These are phyloP conservation scores for Pyronema omphalodes DNA, from an alignment of 495 filamentous ascomycete genomes.

Conservation along the genomic window DNA sequence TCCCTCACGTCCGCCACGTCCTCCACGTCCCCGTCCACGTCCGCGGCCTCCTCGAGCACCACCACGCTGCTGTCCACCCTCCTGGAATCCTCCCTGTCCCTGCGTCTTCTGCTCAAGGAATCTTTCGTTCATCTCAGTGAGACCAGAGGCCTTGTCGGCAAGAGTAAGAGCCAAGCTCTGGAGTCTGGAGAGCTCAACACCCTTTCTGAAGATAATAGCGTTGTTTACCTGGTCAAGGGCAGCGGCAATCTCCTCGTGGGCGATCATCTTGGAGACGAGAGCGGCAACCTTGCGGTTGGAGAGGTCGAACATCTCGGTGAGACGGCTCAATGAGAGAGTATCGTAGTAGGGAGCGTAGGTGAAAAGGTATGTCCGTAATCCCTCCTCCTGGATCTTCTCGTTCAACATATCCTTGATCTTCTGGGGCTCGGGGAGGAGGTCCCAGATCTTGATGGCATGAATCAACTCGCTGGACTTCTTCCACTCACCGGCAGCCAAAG, in stretches of 20 bases:
- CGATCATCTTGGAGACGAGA: slow-evolving; percentile 98
- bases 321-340: slow-evolving; percentile 66
- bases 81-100: slow-evolving; percentile 86
- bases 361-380: slow-evolving; percentile 94
- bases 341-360: slow-evolving; percentile 99
- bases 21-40: slow-evolving; percentile 45
- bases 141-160: slow-evolving; percentile 81
- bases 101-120: slow-evolving; percentile 91
- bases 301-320: slow-evolving; percentile 92
- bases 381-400: slow-evolving; percentile 95
- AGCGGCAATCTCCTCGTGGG: slow-evolving; percentile 89
- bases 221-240: slow-evolving; percentile 95
- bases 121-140: slow-evolving; percentile 95
- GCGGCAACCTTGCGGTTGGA: slow-evolving; percentile 72
- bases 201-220: slow-evolving; percentile 97
- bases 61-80: slow-evolving; percentile 61
- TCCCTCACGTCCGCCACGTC: slow-evolving; percentile 24
- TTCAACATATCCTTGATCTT: slow-evolving; percentile 93
- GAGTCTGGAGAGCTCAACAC: slow-evolving; percentile 86
- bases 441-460: slow-evolving; percentile 98
- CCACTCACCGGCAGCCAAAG: slow-evolving; percentile 91
- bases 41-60: slow-evolving; percentile 48
- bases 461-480: slow-evolving; percentile 86
- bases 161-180: slow-evolving; percentile 88
- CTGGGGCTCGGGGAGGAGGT: slow-evolving; percentile 73